Base-by-base conservation (phyloP, 805 yeast genomes). In the Candida endomychidarum region DNA sequence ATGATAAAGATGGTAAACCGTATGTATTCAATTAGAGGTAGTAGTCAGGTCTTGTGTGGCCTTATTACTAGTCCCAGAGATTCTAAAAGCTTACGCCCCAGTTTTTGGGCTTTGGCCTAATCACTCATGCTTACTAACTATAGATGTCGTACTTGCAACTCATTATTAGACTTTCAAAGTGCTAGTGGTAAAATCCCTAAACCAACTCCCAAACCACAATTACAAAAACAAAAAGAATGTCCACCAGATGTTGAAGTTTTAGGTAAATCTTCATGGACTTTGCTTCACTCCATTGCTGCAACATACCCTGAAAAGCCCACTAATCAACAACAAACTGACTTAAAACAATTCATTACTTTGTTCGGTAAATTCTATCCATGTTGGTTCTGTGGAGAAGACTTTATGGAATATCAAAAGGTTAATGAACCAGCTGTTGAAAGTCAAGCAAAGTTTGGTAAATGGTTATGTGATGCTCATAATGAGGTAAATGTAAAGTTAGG, bases 391-490 rank as follows among this genome's bases (percentile, higher is more conserved):
- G 96, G 95, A 0, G 75, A 76, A 24, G 98, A 91, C 57, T 88
- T 93, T 61, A 72, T 78, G 39, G 59, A 62, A 21, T 88, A 84
- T 59, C 68, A 87, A 19, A 54, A 56, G 7, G 65, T 60, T 38
- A 59, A 71, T 28, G 80, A 74, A 50, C 86, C 87, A 14, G 69
- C 67, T 41, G 84, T 80, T 3, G 67, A 64, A 14, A 74, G 77
- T 4, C 87, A 86, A 50, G 96, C 88, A 38, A 83, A 78, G 40
- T 78, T 93, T 52, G 95, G 96, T 0, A 70, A 63, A 50, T 93
- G 99, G 99, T 65, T 93, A 40, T 93, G 98, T 64, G 85, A 81
- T 46, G 98, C 98, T 2, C 99, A 93, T 63, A 93, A 93, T 56
- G 86, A 77, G 25, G 98, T 93, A n/a, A 93, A 93, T 60, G 69